phyloP scores from a whole-genome alignment of 768 basidiomycete species.

The Boletus rufocinnamomeus region DNA sequence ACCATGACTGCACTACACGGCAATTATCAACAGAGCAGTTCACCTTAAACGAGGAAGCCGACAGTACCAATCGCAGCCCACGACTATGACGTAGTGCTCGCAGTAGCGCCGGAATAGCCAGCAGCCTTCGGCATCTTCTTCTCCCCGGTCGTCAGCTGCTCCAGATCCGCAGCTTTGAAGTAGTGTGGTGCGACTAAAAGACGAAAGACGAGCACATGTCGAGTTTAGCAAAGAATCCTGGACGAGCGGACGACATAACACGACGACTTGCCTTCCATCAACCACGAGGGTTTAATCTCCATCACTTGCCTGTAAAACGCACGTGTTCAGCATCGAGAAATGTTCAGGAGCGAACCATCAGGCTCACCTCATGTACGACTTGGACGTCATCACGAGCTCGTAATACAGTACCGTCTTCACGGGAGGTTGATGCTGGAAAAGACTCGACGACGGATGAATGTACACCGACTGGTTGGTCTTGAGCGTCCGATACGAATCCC shows the following conservation, averaged over 20 bases:
- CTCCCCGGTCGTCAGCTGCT: constrained; percentile 76
- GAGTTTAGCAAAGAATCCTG: background rate
- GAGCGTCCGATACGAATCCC: constrained; percentile 94
- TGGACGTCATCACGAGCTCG: constrained; percentile 95
- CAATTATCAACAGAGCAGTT: background rate
- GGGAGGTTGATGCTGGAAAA: constrained; percentile 96
- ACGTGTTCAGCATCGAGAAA: background rate
- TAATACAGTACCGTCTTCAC: constrained; percentile 90
- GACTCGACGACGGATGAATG: constrained; percentile 92
- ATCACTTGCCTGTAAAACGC: constrained; percentile 72
- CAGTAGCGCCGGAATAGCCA: constrained; percentile 33
- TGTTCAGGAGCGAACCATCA: background rate
- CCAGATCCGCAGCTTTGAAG: constrained; percentile 84
- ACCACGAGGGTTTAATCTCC: constrained; percentile 97
- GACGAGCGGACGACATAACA: background rate
- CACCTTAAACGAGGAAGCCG: background rate
- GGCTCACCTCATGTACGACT: constrained; percentile 87
- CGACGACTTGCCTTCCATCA: constrained; percentile 72
- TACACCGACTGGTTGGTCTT: constrained; percentile 97
- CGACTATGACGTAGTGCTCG: constrained; percentile 12
- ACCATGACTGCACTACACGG: background rate
- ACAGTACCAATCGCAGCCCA: background rate
- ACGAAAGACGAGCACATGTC: constrained; percentile 1
- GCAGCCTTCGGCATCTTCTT: constrained; percentile 92
- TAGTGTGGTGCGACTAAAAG: constrained; percentile 89